A percentile compares a stretch with the other conserved stretches of the same genome.
Evolutionary conservation across 1,284 basidiomycete genomes (phyloP).

Genomic region (Apiotrichum brassicae): DNA sequence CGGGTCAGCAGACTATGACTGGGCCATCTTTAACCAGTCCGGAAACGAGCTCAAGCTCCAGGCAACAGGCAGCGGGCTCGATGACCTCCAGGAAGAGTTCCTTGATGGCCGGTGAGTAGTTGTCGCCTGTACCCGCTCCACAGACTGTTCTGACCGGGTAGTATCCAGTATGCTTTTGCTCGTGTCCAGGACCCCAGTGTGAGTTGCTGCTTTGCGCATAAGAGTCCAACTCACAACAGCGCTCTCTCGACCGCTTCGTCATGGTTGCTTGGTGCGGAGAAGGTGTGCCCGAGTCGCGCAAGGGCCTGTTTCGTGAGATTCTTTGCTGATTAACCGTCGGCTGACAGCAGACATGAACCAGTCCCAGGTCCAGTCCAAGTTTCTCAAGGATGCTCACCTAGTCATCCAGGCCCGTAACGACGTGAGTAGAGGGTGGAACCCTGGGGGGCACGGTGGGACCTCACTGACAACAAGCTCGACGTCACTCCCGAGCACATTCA

Average conservation of each 20-base stretch:
- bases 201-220: conserved; percentile 26
- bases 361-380: conserved; percentile 65
- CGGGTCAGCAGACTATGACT: conserved; percentile 65
- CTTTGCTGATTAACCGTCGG: not conserved
- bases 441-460: too few relatives aligned
- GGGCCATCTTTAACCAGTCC: conserved; percentile 74
- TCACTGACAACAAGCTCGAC: conserved; percentile 59
- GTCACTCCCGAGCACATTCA: conserved; percentile 73
- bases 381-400: conserved; percentile 78
- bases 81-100: conserved; percentile 90
- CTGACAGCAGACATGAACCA: conserved; percentile 61
- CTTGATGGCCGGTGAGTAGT: conserved; percentile 71
- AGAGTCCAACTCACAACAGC: conserved; percentile 52
- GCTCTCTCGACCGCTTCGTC: conserved; percentile 83
- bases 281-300: conserved; percentile 85
- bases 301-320: conserved; percentile 73
- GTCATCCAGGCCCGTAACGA: conserved; percentile 88
- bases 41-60: conserved; percentile 88
- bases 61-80: conserved; percentile 73
- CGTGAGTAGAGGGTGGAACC: conserved; percentile 51
- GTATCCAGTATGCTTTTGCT: conserved; percentile 90
- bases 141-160: conserved; percentile 33
- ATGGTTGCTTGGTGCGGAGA: conserved; percentile 91
- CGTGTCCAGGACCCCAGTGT: conserved; percentile 84
- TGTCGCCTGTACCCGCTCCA: not conserved